Conservation (phyloP, 2,329 filamentous ascomycete genomes). For the Aspergillus ruber region DNA sequence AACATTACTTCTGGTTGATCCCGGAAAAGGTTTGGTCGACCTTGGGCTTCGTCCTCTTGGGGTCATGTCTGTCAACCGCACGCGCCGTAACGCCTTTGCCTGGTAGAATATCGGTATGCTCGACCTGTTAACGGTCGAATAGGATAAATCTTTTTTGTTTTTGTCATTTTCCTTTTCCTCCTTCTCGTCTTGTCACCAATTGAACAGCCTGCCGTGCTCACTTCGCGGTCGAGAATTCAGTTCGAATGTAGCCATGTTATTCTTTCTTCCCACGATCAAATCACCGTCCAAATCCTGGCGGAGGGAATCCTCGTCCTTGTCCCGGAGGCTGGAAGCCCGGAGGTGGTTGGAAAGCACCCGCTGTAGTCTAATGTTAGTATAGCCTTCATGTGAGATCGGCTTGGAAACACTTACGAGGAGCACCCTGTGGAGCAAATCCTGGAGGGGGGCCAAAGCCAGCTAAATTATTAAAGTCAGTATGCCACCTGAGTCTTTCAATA, state of each 20-base stretch:
- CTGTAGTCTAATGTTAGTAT: slow-evolving; percentile 37
- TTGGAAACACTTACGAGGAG: slow-evolving; percentile 37
- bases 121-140: slow-evolving; percentile 18
- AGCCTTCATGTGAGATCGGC: slow-evolving; percentile 1
- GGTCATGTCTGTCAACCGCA: slow-evolving; percentile 30
- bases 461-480: slow-evolving; percentile 12
- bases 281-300: slow-evolving; percentile 44
- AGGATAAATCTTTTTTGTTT: slow-evolving; percentile 5
- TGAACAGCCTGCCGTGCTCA: slow-evolving; percentile 13
- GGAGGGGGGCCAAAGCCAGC: slow-evolving; percentile 44
- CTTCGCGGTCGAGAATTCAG: slow-evolving; percentile 15
- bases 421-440: slow-evolving; percentile 41
- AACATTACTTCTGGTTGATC: slow-evolving; percentile 18
- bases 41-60: slow-evolving; percentile 20
- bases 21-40: slow-evolving; percentile 10
- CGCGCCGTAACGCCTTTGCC: slow-evolving; percentile 39
- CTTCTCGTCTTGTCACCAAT: slow-evolving; percentile 10
- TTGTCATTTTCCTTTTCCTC: slow-evolving; percentile 6
- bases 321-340: slow-evolving; percentile 68
- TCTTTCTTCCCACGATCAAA: slow-evolving; percentile 15
- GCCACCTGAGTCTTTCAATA: not conserved
- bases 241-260: slow-evolving; percentile 18
- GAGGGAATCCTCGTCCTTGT: slow-evolving; percentile 47
- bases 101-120: slow-evolving; percentile 24
- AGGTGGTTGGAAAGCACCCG: slow-evolving; percentile 52